Base-by-base conservation (phyloP, 441 rosid species). In the Populus hybrid region DNA sequence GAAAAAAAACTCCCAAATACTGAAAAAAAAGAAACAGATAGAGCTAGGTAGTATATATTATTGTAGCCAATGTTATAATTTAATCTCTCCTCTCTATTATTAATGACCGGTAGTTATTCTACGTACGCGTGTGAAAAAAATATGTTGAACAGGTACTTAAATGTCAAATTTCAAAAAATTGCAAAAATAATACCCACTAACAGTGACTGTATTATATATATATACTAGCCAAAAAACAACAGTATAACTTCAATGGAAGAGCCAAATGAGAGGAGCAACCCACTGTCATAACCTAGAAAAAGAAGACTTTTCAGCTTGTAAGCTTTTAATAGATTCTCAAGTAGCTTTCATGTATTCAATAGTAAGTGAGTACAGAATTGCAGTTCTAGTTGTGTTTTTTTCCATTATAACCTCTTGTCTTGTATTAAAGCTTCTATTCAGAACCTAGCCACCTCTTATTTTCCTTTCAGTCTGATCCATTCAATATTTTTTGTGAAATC, bases 281-380 rank as follows among this genome's bases (percentile, higher is more conserved):
- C 73, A 67, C 28, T 53, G n/a, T 6, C n/a, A 16, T 69, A 85
- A 71, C 79, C 82, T 78, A 76, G 74, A 11, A 46, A 67, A 46
- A 67, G 75, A 73, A 77, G 80, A 83, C 87, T 81, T 82, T 85
- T 64, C 35, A 53, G n/a, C 38, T 30, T 30, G 32, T 79, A 69
- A n/a, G 81, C 67, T 79, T 68, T 81, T 67, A 36, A 81, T 70
- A 75, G 81, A 80, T 78, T 85, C 84, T 82, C 80, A 28, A 8
- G 79, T 78, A 53, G 78, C 81, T 86, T 80, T 86, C 86, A 64
- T 42, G 78, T 71, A 76, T 79, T 81, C 70, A 77, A 78, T 83
- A 34, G 38, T 14, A n/a, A 32, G 66, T 28, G 71, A 68, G 61
- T 23, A 69, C 61, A 35, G n/a, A 50, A 14, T 65, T 23, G 7